Evolutionary conservation across 1,139 yeast species (phyloP), one percentile per base, ranked within the genome.

Genomic region (Diutina pseudorugosa): DNA sequence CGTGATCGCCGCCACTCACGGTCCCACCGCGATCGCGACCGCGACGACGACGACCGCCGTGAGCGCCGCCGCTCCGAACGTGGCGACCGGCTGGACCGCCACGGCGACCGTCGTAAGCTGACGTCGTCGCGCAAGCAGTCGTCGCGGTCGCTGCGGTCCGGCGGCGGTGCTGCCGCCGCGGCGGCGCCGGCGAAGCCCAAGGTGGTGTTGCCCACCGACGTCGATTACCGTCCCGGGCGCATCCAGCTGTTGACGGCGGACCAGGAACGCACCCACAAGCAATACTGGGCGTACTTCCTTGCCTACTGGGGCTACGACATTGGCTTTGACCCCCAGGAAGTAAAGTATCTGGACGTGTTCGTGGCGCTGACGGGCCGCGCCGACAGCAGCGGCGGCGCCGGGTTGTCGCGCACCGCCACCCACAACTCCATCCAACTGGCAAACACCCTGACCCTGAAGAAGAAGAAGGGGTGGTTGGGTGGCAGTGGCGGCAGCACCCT

Each of bases 241-340:
- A 72, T 80, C 51, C 80, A 78, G 57, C 76, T 81, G 27, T 69
- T 88, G 51, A 76, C 82, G 12, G 67, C 72, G 1, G 82, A 79
- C 43, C 84, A 87, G 66, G 94, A 85, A 60, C 69, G 75, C 53
- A 73, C 73, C 44, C 73, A 89, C 59, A 88, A 88, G 66, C 91
- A 86, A 62, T 74, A 82, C 51, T 85, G 94, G 93, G 81, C 85
- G 44, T 77, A 81, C 56, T 61, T 84, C 50, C 68, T 87, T 56
- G 77, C 76, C 54, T 79, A 73, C 53, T 75, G 82, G 71, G 93
- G 89, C 3, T 73, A 80, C 53, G 75, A 76, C 2, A 73, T 82
- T 12, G 11, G 9, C 41, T 64, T 77, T 36, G 65, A 69, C n/a
- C 55, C 55, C n/a, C 65, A 62, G 2, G 77, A 73, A 53, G 53